These are phyloP conservation scores for Podila verticillata DNA, from an alignment of 192 early-diverging fungal genomes.

Conservation along the genomic window DNA sequence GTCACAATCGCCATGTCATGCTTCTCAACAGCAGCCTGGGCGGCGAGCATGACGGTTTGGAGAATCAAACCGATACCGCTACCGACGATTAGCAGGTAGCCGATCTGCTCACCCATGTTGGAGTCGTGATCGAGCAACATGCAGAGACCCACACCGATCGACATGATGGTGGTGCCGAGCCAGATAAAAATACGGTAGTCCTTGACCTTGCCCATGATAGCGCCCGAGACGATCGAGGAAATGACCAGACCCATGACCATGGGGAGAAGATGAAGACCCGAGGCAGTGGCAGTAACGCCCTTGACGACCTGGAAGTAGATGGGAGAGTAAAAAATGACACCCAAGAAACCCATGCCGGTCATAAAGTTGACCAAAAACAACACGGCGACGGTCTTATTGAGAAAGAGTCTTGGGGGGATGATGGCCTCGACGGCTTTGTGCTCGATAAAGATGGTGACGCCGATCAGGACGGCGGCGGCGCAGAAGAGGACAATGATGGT, in stretches of 20 bases:
- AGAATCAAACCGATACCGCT: slow-evolving; percentile 79
- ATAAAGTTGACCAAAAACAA: slow-evolving; percentile 72
- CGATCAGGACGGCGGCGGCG: slow-evolving; percentile 57
- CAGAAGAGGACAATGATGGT: slow-evolving; percentile 66
- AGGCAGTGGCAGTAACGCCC: slow-evolving; percentile 73
- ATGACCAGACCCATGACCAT: slow-evolving; percentile 79
- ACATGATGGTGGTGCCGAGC: slow-evolving; percentile 68
- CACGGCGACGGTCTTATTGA: slow-evolving; percentile 67
- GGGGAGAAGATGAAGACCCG: slow-evolving; percentile 80
- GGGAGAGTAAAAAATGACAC: slow-evolving; percentile 80
- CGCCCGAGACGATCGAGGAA: slow-evolving; percentile 72
- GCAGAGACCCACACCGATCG: slow-evolving; percentile 71
- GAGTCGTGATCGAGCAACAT: slow-evolving; percentile 54
- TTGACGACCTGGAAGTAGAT: slow-evolving; percentile 87
- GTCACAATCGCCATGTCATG: slow-evolving; percentile 79
- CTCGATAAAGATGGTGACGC: slow-evolving; percentile 66
- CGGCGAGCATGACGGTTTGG: slow-evolving; percentile 78
- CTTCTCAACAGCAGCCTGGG: slow-evolving; percentile 73
- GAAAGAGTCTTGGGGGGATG: slow-evolving; percentile 70
- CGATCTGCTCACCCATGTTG: slow-evolving; percentile 60
- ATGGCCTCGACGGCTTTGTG: slow-evolving; percentile 80
- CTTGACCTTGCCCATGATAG: slow-evolving; percentile 63
- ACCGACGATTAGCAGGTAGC: slow-evolving; percentile 75
- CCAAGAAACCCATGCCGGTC: slow-evolving; percentile 69
- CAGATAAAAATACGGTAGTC: slow-evolving; percentile 72